Base-by-base conservation (phyloP, 2,329 filamentous ascomycete species). In the Raffaelea albimanens region DNA sequence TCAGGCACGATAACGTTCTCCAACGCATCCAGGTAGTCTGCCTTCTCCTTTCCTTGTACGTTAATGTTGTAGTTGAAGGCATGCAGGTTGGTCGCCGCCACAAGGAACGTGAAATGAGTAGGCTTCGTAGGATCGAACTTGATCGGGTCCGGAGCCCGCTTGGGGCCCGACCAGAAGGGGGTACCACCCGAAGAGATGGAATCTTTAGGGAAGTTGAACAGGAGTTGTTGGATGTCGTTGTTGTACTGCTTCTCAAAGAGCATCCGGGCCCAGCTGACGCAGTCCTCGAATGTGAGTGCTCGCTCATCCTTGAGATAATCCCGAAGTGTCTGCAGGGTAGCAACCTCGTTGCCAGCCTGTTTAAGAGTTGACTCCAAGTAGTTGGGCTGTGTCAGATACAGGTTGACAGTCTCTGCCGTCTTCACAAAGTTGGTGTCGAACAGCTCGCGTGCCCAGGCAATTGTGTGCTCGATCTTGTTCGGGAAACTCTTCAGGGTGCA, bases 31-130 rank as follows among this genome's bases (percentile, higher is more conserved):
- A 82, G 60, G 62, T 95, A 95, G 53, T 88, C 78, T 9, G 76
- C 72, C 61, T 82, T 82, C 52, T 82, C 80, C 47, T 78, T 72
- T 42, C 77, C 81, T 51, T 86, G 87, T n/a, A 85, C 81, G 60
- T 94, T 91, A 66, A 98, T 96, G 51, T 87, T 85, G 67, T 95
- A 98, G 72, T 98, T 98, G 77, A 93, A 98, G 1, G 91, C 93
- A 59, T 96, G 93, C 22, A 98, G 76, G 61, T 94, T 93, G 33
- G 93, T 89, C 8, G 82, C 93, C 18, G 93, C 82, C 52, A 94
- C 80, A 47, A 98, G 74, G 62, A 96, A 98, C 34, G 78, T 80
- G 61, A 91, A 83, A 67, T 98, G 93, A 20, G 88, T 93, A 11
- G 82, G 73, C 67, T 96, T 93, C 51, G 82, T 77, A 42, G 83